phyloP scores from a whole-genome alignment of 306 rosid species.

The Rubus parviflorus region DNA sequence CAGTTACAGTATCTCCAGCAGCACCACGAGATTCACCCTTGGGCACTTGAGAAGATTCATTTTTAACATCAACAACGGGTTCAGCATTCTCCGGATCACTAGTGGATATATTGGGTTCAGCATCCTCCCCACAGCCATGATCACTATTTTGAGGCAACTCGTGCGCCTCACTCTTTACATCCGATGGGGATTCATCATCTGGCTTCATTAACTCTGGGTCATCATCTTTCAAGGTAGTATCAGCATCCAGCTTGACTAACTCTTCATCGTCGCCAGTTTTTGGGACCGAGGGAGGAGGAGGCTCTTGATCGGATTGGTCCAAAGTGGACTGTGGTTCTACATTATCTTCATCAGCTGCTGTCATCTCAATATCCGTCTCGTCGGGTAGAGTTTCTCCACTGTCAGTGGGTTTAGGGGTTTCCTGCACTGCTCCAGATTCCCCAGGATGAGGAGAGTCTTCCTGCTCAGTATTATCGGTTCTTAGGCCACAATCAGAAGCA shows the following conservation, averaged over 20 bases:
- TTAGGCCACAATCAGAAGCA: conserved; percentile 26
- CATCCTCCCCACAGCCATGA: conserved; percentile 21
- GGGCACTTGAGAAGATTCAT: conserved; percentile 44
- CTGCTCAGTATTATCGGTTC: conserved; percentile 15
- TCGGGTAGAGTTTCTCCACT: conserved; percentile 22
- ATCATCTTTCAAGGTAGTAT: neutral
- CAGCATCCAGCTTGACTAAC: conserved; percentile 1
- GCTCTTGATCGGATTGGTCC: conserved; percentile 26
- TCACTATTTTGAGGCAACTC: conserved; percentile 29
- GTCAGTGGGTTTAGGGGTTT: conserved; percentile 22
- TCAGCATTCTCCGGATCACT: conserved; percentile 30
- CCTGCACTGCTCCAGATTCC: conserved; percentile 31
- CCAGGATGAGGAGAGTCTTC: conserved; percentile 28
- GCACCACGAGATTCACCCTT: conserved; percentile 27
- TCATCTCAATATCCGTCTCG: neutral
- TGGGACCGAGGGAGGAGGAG: conserved; percentile 31
- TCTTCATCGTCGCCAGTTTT: conserved; percentile 10
- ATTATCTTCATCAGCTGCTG: conserved; percentile 24
- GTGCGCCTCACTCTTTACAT: conserved; percentile 34
- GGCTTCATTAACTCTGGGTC: conserved; percentile 21
- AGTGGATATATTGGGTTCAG: conserved; percentile 18
- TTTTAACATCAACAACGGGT: conserved; percentile 40
- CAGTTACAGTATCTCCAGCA: conserved; percentile 27
- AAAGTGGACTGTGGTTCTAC: conserved; percentile 27
- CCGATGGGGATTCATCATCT: conserved; percentile 28